Conservation (phyloP, 2,329 filamentous ascomycete species). For the Dactylellina drechsleri region DNA sequence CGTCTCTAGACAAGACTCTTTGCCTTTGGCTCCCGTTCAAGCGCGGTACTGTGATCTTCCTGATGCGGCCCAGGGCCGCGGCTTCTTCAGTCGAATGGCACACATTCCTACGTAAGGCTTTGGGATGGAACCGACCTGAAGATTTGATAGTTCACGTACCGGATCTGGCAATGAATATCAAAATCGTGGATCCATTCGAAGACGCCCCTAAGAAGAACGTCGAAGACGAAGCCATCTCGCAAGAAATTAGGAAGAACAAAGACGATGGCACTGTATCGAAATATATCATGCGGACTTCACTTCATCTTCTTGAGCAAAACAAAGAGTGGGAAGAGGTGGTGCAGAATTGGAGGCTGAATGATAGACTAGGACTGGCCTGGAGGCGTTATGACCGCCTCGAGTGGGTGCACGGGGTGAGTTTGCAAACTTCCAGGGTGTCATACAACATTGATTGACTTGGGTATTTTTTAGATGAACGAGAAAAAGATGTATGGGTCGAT, state of each 20-base stretch:
- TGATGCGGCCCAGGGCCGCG: conserved; percentile 71
- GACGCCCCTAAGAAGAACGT: conserved; percentile 61
- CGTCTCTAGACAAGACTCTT: conserved; percentile 73
- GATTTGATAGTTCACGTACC: conserved; percentile 72
- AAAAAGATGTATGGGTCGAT: conserved; percentile 76
- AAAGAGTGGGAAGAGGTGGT: conserved; percentile 71
- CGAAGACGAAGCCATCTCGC: conserved; percentile 63
- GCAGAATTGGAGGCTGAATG: conserved; percentile 68
- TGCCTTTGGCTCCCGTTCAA: conserved; percentile 70
- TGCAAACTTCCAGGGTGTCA: background rate
- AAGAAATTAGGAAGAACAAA: conserved; percentile 59
- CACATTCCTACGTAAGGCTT: conserved; percentile 70
- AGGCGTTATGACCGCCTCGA: conserved; percentile 75
- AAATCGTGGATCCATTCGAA: conserved; percentile 71
- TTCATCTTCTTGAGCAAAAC: conserved; percentile 69
- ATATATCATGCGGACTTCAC: conserved; percentile 68
- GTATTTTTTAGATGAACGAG: conserved; percentile 65
- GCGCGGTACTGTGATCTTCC: conserved; percentile 69
- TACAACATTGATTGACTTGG: background rate
- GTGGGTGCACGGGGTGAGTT: conserved; percentile 70
- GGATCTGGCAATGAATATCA: conserved; percentile 70
- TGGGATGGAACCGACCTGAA: conserved; percentile 69
- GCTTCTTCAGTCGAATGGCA: conserved; percentile 75
- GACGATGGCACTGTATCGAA: conserved; percentile 69
- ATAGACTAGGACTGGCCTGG: conserved; percentile 74